These are phyloP conservation scores for Alnus rubra DNA, from an alignment of 306 rosid species.

Conservation along the genomic window DNA sequence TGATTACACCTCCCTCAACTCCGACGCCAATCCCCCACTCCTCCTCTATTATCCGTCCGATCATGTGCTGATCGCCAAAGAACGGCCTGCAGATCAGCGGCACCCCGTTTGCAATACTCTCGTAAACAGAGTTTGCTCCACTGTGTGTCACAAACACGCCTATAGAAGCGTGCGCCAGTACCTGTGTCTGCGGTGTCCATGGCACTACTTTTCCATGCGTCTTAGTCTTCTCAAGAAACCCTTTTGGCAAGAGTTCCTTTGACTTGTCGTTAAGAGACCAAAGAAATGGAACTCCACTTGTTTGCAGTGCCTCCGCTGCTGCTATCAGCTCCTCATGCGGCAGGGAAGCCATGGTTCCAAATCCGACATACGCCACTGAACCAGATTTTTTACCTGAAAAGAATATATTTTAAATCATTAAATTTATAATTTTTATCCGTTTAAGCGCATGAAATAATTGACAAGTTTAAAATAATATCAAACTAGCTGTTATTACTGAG, in stretches of 20 bases:
- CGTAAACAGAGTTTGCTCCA: slow-evolving; percentile 49
- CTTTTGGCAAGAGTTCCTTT: slow-evolving; percentile 26
- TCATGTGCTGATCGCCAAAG: slow-evolving; percentile 49
- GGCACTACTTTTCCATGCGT: slow-evolving; percentile 40
- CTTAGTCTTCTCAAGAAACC: slow-evolving; percentile 42
- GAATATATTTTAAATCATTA: too few relatives aligned
- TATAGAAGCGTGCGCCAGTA: slow-evolving; percentile 43
- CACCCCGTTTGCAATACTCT: slow-evolving; percentile 47
- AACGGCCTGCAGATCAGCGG: slow-evolving; percentile 55
- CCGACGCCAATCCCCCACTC: slow-evolving; percentile 48
- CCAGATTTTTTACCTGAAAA: neutral
- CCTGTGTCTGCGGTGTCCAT: slow-evolving; percentile 54
- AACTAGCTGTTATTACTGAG: too few relatives aligned
- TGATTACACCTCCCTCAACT: slow-evolving; percentile 45
- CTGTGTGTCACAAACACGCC: slow-evolving; percentile 53
- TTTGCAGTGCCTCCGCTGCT: slow-evolving; percentile 29
- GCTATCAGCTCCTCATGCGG: slow-evolving; percentile 21
- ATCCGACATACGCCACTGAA: slow-evolving; percentile 23
- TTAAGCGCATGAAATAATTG: too few relatives aligned
- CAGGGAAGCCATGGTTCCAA: slow-evolving; percentile 21
- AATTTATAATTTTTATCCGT: too few relatives aligned
- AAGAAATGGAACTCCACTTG: slow-evolving; percentile 18
- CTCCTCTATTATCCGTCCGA: slow-evolving; percentile 38
- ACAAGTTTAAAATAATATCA: too few relatives aligned
- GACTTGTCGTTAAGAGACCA: slow-evolving; percentile 21